Evolutionary conservation across 2,329 filamentous ascomycete species (phyloP).

Genomic region (Sporothrix inflata): DNA sequence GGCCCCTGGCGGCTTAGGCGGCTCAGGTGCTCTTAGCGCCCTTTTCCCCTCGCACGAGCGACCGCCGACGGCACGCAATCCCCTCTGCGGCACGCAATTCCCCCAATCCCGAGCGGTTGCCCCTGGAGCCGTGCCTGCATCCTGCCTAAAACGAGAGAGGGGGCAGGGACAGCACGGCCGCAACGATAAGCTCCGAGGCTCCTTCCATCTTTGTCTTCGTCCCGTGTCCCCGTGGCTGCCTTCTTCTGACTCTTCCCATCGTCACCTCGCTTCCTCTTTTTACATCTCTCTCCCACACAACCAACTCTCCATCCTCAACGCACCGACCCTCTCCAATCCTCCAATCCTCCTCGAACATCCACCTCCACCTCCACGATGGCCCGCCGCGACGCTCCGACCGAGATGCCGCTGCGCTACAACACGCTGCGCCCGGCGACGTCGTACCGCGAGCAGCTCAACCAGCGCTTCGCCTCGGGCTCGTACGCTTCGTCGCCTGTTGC

Average conservation of each 20-base stretch:
- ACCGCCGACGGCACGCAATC: background rate
- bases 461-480: constrained; percentile 21
- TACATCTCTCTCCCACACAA: background rate
- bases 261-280: background rate
- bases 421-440: constrained; percentile 22
- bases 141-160: background rate
- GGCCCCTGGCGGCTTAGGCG: constrained; percentile 9
- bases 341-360: background rate
- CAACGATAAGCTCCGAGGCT: constrained; percentile 19
- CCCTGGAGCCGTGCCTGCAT: constrained; percentile 13
- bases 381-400: background rate
- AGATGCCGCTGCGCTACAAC: background rate
- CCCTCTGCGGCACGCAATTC: background rate
- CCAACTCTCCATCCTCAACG: background rate
- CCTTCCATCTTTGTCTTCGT: constrained; percentile 1
- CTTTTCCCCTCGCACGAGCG: background rate
- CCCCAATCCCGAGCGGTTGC: constrained; percentile 14
- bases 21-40: constrained; percentile 3
- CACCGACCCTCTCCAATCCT: background rate
- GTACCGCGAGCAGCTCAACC: constrained; percentile 27
- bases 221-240: background rate
- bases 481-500: background rate
- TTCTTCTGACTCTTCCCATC: constrained; percentile 11
- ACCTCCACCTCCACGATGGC: constrained; percentile 4
- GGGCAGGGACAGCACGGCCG: background rate